These are phyloP conservation scores for Kokia cookei DNA, from an alignment of 441 rosid genomes.

Conservation along the genomic window DNA sequence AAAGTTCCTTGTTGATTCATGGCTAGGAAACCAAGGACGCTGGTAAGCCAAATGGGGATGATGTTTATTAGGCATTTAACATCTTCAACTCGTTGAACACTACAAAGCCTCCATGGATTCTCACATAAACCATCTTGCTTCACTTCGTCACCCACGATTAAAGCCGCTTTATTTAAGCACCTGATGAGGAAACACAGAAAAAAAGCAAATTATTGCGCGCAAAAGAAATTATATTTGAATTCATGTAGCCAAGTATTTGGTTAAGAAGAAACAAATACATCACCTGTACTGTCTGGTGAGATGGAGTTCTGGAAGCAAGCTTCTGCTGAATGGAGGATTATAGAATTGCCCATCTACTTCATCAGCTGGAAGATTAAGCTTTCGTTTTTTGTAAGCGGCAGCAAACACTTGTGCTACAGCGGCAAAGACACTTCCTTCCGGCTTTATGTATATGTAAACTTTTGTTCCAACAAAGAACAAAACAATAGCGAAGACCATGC, in stretches of 20 bases:
- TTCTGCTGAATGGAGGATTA: constrained; percentile 20
- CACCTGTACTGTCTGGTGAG: constrained; percentile 31
- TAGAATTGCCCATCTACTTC: constrained; percentile 6
- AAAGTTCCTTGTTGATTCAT: constrained; percentile 21
- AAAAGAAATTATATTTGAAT: background rate
- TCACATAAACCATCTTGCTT: constrained; percentile 11
- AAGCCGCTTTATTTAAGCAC: constrained; percentile 25
- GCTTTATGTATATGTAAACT: constrained; percentile 26
- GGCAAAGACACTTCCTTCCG: constrained; percentile 33
- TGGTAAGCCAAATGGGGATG: constrained; percentile 20
- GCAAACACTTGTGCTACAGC: constrained; percentile 30
- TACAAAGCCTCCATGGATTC: constrained; percentile 29
- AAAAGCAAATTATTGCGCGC: background rate
- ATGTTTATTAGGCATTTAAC: constrained; percentile 25
- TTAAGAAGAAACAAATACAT: background rate
- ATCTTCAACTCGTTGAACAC: constrained; percentile 31
- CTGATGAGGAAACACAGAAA: constrained; percentile 10
- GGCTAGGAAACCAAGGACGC: constrained; percentile 19
- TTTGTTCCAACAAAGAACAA: constrained; percentile 27
- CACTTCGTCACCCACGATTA: constrained; percentile 17
- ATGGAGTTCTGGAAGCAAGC: constrained; percentile 13
- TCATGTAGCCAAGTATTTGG: background rate
- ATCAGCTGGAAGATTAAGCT: constrained; percentile 9
- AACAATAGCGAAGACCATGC: constrained; percentile 24
- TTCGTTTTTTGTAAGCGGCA: constrained; percentile 26